Evolutionary conservation across 208 protist genomes (phyloP).

Genomic region (Trichomonas tenax): DNA sequence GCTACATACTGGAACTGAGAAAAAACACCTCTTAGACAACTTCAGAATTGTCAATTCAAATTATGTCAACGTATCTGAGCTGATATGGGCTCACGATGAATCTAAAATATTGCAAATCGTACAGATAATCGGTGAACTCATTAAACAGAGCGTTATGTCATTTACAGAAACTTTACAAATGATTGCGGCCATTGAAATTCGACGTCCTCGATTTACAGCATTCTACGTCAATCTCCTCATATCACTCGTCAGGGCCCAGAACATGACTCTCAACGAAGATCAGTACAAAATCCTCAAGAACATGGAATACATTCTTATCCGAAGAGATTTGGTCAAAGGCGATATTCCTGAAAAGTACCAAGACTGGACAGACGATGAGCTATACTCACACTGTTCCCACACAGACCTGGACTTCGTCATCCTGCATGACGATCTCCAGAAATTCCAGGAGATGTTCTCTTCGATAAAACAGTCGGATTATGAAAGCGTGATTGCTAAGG

Average conservation of each 20-base stretch:
- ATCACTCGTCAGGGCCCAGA: not conserved
- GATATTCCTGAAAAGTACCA: not conserved
- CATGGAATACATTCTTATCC: not conserved
- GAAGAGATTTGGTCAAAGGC: not conserved
- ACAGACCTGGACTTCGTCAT: not conserved
- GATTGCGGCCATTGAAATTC: not conserved
- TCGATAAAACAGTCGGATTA: not conserved
- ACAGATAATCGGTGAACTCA: not conserved
- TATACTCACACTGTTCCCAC: not conserved
- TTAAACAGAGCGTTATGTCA: not conserved
- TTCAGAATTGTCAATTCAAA: not conserved
- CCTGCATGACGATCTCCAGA: not conserved
- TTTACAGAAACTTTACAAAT: not conserved
- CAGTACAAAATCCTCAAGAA: not conserved
- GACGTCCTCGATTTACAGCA: not conserved
- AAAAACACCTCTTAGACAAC: not conserved
- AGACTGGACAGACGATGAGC: not conserved
- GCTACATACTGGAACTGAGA: not conserved
- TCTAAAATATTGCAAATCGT: not conserved
- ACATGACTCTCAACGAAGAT: not conserved
- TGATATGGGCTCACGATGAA: not conserved
- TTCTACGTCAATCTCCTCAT: not conserved
- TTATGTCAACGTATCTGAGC: not conserved
- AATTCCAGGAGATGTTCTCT: not conserved
- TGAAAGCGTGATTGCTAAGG: not conserved